These are phyloP conservation scores for Geotrichum phurueaensis DNA, from an alignment of 1,139 yeast species.

Conservation along the genomic window DNA sequence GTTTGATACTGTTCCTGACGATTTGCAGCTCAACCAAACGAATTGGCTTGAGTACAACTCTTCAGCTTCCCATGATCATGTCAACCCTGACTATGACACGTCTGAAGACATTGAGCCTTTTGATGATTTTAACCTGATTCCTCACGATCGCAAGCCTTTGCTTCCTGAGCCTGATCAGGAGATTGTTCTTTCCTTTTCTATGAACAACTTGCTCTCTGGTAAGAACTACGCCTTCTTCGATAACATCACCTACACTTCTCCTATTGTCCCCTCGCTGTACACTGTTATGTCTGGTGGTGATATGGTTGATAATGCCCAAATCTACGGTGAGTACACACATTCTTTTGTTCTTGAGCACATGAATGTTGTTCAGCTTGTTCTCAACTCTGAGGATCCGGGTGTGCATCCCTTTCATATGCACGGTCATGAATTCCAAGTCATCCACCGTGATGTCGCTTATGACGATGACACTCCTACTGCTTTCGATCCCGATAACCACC, in stretches of 20 bases:
- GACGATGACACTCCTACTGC: conserved; percentile 46
- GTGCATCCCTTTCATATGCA: conserved; percentile 87
- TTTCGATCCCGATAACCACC: conserved; percentile 47
- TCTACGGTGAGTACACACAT: conserved; percentile 80
- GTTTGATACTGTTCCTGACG: conserved; percentile 67
- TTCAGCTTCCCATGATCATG: conserved; percentile 42
- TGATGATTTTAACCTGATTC: conserved; percentile 60
- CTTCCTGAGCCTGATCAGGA: conserved; percentile 62
- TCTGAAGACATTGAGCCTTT: conserved; percentile 35
- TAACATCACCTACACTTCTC: conserved; percentile 66
- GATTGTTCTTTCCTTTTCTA: conserved; percentile 58
- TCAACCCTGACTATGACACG: conserved; percentile 33
- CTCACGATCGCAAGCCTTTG: conserved; percentile 47
- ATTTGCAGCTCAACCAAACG: conserved; percentile 61
- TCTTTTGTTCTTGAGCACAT: conserved; percentile 63
- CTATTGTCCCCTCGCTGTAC: conserved; percentile 75
- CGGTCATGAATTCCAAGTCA: conserved; percentile 70
- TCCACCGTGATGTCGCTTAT: conserved; percentile 49
- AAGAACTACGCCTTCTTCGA: conserved; percentile 88
- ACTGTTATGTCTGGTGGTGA: conserved; percentile 64
- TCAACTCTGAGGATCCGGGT: conserved; percentile 70
- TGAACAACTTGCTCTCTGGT: conserved; percentile 79
- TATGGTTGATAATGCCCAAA: conserved; percentile 45
- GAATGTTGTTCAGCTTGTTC: conserved; percentile 55
- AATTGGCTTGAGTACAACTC: conserved; percentile 60